Base-by-base conservation (phyloP, 2,329 filamentous ascomycete species). In the Alternaria ethzedia region DNA sequence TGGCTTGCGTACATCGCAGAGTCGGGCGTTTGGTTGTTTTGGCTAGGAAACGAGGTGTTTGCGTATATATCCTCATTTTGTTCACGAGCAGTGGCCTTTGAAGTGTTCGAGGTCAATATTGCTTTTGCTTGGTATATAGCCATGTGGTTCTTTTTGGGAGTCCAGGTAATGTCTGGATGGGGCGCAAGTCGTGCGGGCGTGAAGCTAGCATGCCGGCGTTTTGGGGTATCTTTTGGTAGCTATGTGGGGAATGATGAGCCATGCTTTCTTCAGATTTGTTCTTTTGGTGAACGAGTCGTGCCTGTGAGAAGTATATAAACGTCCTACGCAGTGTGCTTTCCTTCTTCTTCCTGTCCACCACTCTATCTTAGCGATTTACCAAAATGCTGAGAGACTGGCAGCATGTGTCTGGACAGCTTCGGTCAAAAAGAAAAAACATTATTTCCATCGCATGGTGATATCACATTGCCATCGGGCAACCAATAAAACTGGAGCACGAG, bases 81-180 rank as follows among this genome's bases (percentile, higher is more conserved):
- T 57, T 30, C 32, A 2, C 46, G 5, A 57, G 66, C 63, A 60
- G 10, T 25, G 66, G 66, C 58, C 59, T 55, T 64, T 68, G 66
- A 68, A 68, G 66, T 68, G 66, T 68, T 68, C 66, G 61, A 66
- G 66, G 66, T 64, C 66, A 59, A 4, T 12, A 41, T 52, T 52
- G 21, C n/a, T 52, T 51, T 58, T 64, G 61, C 61, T 64, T 47
- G 47, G 20, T 59, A 11, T 20, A 17, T 50, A n/a, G 30, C 49
- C 30, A 23, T 43, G 15, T 26, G 15, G 43, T 41, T 41, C 0
- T 43, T n/a, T n/a, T n/a, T n/a, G n/a, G 21, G 30, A 46, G 32
- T 21, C 44, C 44, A 41, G 21, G 23, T 5, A 11, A 11, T 9
- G 41, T 55, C 50, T 26, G 51, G 43, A 12, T 8, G 51, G 20